Conservation (phyloP, 179 eudicot species). For the Monotropa hypopitys region DNA sequence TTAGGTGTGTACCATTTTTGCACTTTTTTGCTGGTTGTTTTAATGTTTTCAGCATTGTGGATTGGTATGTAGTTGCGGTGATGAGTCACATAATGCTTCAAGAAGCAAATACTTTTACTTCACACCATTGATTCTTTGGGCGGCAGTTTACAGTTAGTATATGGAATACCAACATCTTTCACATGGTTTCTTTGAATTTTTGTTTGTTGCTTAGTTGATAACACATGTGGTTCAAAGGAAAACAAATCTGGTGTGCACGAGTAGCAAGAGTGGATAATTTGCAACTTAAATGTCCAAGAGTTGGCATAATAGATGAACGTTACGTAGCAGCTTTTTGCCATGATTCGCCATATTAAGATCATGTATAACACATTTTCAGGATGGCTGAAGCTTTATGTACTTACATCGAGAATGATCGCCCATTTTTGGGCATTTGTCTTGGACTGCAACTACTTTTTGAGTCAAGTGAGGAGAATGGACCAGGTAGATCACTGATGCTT, state of each 20-base stretch:
- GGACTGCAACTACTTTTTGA: slow-evolving; percentile 95
- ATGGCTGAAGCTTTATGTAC: slow-evolving; percentile 76
- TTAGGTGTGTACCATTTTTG: not conserved
- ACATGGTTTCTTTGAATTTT: not conserved
- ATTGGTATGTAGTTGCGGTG: not conserved
- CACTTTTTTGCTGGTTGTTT: not conserved
- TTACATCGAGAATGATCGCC: slow-evolving; percentile 86
- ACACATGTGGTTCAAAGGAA: not conserved
- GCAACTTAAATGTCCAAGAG: not conserved
- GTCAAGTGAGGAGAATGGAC: slow-evolving; percentile 87
- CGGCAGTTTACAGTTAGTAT: not conserved
- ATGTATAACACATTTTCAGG: slow-evolving; percentile 24
- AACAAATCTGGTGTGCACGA: not conserved
- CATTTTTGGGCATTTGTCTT: slow-evolving; percentile 92
- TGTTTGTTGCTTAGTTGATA: not conserved
- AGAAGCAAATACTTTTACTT: not conserved
- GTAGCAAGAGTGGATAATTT: not conserved
- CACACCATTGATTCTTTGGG: not conserved
- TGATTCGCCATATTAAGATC: slow-evolving; percentile 3
- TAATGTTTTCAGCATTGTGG: not conserved
- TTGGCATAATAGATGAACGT: not conserved
- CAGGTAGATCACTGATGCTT: slow-evolving; percentile 29
- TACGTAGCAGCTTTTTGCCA: not conserved
- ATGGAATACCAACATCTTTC: not conserved
- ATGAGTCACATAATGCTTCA: not conserved